Evolutionary conservation across 2,329 filamentous ascomycete species (phyloP).

Genomic region (Pseudogymnoascus sp.): DNA sequence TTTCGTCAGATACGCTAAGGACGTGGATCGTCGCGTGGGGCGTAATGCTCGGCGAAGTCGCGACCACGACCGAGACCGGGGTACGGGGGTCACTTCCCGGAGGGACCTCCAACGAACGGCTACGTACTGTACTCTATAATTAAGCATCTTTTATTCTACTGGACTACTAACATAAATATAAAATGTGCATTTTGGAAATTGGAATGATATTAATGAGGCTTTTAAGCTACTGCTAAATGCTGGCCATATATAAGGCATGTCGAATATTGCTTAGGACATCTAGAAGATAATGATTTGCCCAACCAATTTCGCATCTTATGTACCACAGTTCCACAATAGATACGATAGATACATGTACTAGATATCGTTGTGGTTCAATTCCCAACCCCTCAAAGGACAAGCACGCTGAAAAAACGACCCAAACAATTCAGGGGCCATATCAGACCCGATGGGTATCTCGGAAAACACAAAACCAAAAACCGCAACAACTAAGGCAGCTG

Average conservation of each 20-base stretch:
- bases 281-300: neutral
- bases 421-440: conserved; percentile 1
- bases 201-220: neutral
- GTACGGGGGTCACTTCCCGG: neutral
- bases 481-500: conserved; percentile 14
- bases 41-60: neutral
- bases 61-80: neutral
- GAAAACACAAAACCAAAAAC: conserved; percentile 2
- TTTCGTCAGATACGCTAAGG: conserved; percentile 5
- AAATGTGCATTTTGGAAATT: neutral
- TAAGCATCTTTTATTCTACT: neutral
- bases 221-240: neutral
- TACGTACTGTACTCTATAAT: neutral
- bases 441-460: neutral
- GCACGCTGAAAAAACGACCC: conserved; percentile 6
- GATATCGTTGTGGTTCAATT: neutral
- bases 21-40: conserved; percentile 1
- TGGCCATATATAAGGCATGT: conserved; percentile 3
- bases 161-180: neutral
- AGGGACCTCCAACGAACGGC: neutral
- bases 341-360: neutral
- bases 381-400: neutral
- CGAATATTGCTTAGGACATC: neutral
- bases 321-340: neutral
- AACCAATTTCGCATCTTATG: neutral